phyloP scores from a whole-genome alignment of 306 rosid species.

The Cicer cuneatum region DNA sequence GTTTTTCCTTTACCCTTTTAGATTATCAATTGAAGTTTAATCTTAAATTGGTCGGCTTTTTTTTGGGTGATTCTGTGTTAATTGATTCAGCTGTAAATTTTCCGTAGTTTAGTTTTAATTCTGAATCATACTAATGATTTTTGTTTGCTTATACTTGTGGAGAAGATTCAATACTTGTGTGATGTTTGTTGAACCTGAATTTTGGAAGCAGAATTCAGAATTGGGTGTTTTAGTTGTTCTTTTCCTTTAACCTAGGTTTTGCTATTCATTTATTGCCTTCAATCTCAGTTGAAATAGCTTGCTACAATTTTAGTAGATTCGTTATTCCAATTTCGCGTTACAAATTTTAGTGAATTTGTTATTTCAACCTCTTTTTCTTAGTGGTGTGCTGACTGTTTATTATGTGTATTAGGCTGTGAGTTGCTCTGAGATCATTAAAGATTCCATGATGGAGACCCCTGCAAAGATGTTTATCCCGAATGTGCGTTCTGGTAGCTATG shows the following conservation, averaged over 20 bases:
- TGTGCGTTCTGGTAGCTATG: conserved; percentile 77
- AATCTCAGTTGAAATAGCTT: neutral
- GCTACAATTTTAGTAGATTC: neutral
- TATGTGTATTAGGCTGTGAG: conserved; percentile 60
- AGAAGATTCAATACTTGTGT: conserved; percentile 25
- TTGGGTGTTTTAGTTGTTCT: conserved; percentile 7
- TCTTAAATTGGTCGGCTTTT: neutral
- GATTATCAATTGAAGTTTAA: neutral
- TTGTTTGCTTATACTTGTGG: conserved; percentile 6
- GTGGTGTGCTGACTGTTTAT: conserved; percentile 23
- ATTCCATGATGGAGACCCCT: conserved; percentile 56
- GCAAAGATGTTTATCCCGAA: conserved; percentile 60
- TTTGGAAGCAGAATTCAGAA: conserved; percentile 33
- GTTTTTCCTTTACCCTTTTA: neutral
- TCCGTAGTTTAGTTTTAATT: conserved; percentile 8
- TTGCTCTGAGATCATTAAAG: conserved; percentile 59
- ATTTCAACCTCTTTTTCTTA: neutral
- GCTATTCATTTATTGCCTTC: neutral
- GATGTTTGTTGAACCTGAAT: conserved; percentile 30
- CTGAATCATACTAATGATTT: neutral
- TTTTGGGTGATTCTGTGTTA: neutral
- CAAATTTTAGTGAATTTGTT: neutral
- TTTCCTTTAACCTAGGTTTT: conserved; percentile 12
- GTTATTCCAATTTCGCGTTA: neutral
- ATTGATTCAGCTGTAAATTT: conserved; percentile 23